Conservation (phyloP, 2,329 filamentous ascomycete genomes). For the Xylaria multiplex region DNA sequence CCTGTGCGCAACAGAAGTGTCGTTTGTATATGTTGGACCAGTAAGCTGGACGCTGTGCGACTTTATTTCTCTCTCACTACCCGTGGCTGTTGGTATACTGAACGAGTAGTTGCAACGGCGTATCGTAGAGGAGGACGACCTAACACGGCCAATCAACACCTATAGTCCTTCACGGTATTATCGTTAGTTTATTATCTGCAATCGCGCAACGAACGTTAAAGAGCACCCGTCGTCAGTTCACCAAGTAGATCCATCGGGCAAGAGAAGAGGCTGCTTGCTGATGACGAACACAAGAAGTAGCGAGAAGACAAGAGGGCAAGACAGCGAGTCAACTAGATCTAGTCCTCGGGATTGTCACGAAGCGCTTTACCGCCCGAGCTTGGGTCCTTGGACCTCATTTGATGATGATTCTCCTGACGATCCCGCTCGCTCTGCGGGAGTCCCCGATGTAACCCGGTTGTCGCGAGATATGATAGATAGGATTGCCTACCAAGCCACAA, state of each 20-base stretch:
- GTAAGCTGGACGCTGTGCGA: slow-evolving; percentile 10
- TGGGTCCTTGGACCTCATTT: slow-evolving; percentile 6
- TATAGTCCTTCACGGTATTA: slow-evolving; percentile 22
- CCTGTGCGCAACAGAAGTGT: slow-evolving; percentile 20
- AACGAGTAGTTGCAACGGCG: slow-evolving; percentile 21
- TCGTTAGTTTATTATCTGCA: slow-evolving; percentile 29
- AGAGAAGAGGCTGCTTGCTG: slow-evolving; percentile 13
- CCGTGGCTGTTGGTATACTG: slow-evolving; percentile 15
- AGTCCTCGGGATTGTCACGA: slow-evolving; percentile 20
- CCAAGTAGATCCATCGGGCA: slow-evolving; percentile 16
- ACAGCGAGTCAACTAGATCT: slow-evolving; percentile 10
- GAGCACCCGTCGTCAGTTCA: slow-evolving; percentile 14
- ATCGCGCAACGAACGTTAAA: slow-evolving; percentile 16
- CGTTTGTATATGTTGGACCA: slow-evolving; percentile 21
- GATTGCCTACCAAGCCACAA: slow-evolving; percentile 20
- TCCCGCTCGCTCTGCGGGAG: slow-evolving; percentile 31
- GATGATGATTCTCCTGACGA: slow-evolving; percentile 23
- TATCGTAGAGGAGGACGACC: slow-evolving; percentile 17
- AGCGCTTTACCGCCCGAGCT: slow-evolving; percentile 7
- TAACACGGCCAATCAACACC: slow-evolving; percentile 26
- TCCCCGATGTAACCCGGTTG: slow-evolving; percentile 25
- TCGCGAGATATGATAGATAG: slow-evolving; percentile 19
- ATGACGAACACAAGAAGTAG: slow-evolving; percentile 7
- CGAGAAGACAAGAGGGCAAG: slow-evolving; percentile 7
- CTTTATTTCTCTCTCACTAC: slow-evolving; percentile 22